Evolutionary conservation across 352 stramenopile genomes (phyloP), one percentile per base, ranked within the genome.

Genomic region (Pythium aristosporum): DNA sequence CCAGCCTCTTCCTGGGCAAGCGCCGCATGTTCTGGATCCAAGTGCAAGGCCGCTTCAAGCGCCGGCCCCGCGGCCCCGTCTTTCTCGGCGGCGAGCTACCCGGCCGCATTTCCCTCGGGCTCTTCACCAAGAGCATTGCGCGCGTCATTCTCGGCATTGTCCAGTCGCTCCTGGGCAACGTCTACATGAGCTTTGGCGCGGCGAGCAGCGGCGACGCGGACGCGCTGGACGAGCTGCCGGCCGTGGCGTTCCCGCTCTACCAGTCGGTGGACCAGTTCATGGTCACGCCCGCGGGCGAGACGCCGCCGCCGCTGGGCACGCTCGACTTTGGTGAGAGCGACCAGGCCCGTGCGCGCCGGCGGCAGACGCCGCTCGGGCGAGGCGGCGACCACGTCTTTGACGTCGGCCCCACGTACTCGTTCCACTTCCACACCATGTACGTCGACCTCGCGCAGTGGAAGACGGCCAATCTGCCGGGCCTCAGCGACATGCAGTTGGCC

Each of bases 361-460:
- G 79, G 16, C 66, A 80, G 13, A 90, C 79, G 16, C 74, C 81
- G 4, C 58, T 92, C 0, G 83, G 82, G 1, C 61, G 36, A 1
- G 41, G 41, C 32, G 56, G 56, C 43, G 56, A 63, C 56, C 79
- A 92, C 50, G 50, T 48, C 2, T 92, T 81, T 49, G 51, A 72
- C 9, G 74, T 92, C 8, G 83, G 77, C n/a, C 57, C 71, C 7
- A 96, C 82, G 34, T 96, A 96, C 64, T 92, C 87, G 55, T 96
- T 96, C 71, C 80, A 96, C 41, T 96, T 96, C 62, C 85, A 96
- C 71, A 96, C 85, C 1, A 94, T 94, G 85, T 94, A 94, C 63
- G 84, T 93, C 46, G 80, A 96, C 58, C 67, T 96, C 61, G 80
- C 76, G 10, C 72, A 75, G 32, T 96, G 87, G 87, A 80, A 89